Evolutionary conservation across 768 basidiomycete species (phyloP), one percentile per base, ranked within the genome.

Genomic region (Mycena pura): DNA sequence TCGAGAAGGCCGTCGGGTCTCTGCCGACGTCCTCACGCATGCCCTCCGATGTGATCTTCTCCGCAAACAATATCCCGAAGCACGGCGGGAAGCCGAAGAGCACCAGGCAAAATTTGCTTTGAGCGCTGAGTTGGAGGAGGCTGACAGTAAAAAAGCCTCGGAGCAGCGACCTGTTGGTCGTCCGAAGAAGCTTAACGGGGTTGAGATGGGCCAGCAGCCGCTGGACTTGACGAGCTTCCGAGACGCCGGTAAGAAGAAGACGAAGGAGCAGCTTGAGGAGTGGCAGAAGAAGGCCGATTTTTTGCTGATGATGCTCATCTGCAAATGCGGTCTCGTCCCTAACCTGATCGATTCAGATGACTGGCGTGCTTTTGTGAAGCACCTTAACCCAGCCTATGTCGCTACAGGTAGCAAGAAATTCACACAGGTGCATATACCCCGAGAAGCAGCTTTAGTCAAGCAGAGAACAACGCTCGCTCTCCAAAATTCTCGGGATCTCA

Each of bases 241-340:
- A 51, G 36, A 51, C 19, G 36, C 49, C n/a, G 36, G 49, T 25
- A 38, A 24, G 38, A 51, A 51, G 49, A 51, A 39, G 25, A 6
- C 34, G 34, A 51, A 38, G 49, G 34, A 38, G 49, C 34, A 51
- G 22, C 49, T 17, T 5, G 36, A 25, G 13, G 38, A n/a, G 28
- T 51, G 49, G 49, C 49, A 51, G 49, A 51, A 11, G 22, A 51
- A 38, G 25, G 49, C 49, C 34, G 49, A 51, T 36, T 25, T 38
- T 28, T 51, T 51, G 13, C 36, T 51, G 49, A 51, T 51, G 49
- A 2, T 51, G 2, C 36, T 51, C 6, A 51, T 51, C 38, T 51
- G 49, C 25, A 51, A 51, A 51, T 34, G 34, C 17, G 49, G 49
- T 28, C 25, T 51, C 6, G 38, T 51, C 38, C 49, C 49, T 24